phyloP scores from a whole-genome alignment of 2,329 filamentous ascomycete genomes.

The Xylariaceae sp. region DNA sequence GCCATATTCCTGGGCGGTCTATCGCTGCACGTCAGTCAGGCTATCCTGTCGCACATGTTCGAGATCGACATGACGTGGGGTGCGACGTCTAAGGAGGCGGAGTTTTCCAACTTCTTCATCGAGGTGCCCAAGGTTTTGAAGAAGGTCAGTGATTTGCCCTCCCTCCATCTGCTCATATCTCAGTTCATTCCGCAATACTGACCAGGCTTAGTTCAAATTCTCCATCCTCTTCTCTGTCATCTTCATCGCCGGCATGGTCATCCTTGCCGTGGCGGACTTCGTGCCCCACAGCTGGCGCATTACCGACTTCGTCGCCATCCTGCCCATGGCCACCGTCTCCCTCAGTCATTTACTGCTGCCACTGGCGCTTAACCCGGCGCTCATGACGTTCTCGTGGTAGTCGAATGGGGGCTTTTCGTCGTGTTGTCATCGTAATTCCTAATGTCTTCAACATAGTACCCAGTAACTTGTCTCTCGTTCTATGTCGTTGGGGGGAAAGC shows the following conservation, averaged over 20 bases:
- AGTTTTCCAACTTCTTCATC: conserved; percentile 79
- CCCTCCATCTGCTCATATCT: conserved; percentile 27
- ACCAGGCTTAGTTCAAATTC: conserved; percentile 60
- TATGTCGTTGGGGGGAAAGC: no score
- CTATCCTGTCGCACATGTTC: conserved; percentile 77
- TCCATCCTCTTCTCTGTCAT: conserved; percentile 59
- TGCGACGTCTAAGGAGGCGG: conserved; percentile 76
- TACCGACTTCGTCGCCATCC: conserved; percentile 68
- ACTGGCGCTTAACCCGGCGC: conserved; percentile 69
- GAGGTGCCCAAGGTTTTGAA: conserved; percentile 76
- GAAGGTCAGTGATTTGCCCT: conserved; percentile 56
- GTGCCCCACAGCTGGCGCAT: conserved; percentile 64
- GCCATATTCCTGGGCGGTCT: conserved; percentile 81
- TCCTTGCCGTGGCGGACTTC: conserved; percentile 59
- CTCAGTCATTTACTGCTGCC: conserved; percentile 67
- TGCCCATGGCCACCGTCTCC: conserved; percentile 70
- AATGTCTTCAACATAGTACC: no score
- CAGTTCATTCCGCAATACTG: conserved; percentile 31
- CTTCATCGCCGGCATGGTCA: conserved; percentile 58
- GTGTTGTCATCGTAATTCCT: no score
- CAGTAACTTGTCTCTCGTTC: no score
- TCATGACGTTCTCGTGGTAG: conserved; percentile 77
- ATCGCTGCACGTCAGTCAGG: conserved; percentile 75
- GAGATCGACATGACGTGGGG: conserved; percentile 85
- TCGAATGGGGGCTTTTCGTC: not conserved